A percentile compares a stretch with the other conserved stretches of the same genome.
These are phyloP conservation scores for Dryadomyces quercus-mongolicae DNA, from an alignment of 2,329 filamentous ascomycete species.

Conservation along the genomic window DNA sequence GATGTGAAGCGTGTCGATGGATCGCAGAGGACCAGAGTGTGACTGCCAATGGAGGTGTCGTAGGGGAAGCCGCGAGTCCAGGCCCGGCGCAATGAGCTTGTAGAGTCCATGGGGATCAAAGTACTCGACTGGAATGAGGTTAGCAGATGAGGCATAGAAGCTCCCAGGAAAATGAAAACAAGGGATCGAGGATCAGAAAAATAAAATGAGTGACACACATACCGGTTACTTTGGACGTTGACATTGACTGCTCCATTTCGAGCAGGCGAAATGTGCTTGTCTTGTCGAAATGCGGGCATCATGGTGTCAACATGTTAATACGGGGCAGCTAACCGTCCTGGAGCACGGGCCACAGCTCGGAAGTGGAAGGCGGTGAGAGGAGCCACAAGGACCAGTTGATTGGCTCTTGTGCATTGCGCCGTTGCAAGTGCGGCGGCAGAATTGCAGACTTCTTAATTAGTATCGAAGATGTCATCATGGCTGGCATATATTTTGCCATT, in stretches of 20 bases:
- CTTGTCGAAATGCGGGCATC: not conserved
- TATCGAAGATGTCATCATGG: not conserved
- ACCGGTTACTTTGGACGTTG: slow-evolving; percentile 71
- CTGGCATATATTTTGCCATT: not conserved
- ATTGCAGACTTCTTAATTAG: not conserved
- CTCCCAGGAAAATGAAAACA: slow-evolving; percentile 18
- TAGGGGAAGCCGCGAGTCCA: slow-evolving; percentile 70
- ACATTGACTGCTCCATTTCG: slow-evolving; percentile 54
- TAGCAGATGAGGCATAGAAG: slow-evolving; percentile 34
- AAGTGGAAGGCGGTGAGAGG: slow-evolving; percentile 6
- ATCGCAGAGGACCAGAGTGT: slow-evolving; percentile 77
- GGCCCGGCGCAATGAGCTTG: slow-evolving; percentile 63
- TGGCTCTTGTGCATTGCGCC: not conserved
- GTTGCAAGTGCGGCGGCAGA: not conserved
- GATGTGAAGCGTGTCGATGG: slow-evolving; percentile 85
- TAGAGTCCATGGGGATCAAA: slow-evolving; percentile 87
- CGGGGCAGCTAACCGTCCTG: too few relatives aligned
- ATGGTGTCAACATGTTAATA: not conserved
- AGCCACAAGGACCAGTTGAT: not conserved
- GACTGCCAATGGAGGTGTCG: slow-evolving; percentile 97
- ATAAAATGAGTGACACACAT: slow-evolving; percentile 12
- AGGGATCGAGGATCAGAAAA: too few relatives aligned
- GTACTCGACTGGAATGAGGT: slow-evolving; percentile 63
- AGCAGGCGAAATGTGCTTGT: slow-evolving; percentile 3
- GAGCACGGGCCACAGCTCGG: not conserved